Percentiles rank a stretch among this genome's conserved stretches.
Conservation (phyloP, 768 basidiomycete genomes). For the Lactifluus piperatus region DNA sequence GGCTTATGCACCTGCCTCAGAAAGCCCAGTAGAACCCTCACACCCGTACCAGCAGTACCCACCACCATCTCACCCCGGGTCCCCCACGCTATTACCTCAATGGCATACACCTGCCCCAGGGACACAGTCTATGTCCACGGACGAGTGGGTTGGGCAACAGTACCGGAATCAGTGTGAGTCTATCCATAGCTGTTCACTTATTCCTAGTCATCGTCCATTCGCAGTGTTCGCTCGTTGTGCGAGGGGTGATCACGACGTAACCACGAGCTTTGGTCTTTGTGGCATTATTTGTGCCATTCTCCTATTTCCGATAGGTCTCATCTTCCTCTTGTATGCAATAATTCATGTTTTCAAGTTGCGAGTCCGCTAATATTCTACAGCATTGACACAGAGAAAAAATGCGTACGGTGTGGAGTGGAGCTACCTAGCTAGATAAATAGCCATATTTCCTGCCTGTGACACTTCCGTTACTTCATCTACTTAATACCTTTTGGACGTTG, state of each 20-base stretch:
- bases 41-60: conserved; percentile 3
- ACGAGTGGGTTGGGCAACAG: conserved; percentile 14
- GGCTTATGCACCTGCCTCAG: conserved; percentile 5
- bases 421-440: neutral
- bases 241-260: conserved; percentile 25
- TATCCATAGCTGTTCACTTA: neutral
- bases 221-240: conserved; percentile 25
- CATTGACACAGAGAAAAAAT: conserved; percentile 24
- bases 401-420: conserved; percentile 24
- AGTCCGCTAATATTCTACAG: conserved; percentile 1
- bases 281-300: conserved; percentile 27
- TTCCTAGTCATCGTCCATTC: neutral
- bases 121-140: neutral
- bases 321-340: conserved; percentile 24
- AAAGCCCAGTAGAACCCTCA: neutral
- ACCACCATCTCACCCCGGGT: neutral
- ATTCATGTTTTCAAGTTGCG: neutral
- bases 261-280: conserved; percentile 24
- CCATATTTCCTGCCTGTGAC: neutral
- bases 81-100: neutral
- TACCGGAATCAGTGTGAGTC: conserved; percentile 20
- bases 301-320: conserved; percentile 25
- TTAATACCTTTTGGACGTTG: neutral
- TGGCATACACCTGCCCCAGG: conserved; percentile 1
- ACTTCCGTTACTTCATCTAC: neutral